Base-by-base conservation (phyloP, 495 filamentous ascomycete genomes). In the Corynascus novoguineensis region DNA sequence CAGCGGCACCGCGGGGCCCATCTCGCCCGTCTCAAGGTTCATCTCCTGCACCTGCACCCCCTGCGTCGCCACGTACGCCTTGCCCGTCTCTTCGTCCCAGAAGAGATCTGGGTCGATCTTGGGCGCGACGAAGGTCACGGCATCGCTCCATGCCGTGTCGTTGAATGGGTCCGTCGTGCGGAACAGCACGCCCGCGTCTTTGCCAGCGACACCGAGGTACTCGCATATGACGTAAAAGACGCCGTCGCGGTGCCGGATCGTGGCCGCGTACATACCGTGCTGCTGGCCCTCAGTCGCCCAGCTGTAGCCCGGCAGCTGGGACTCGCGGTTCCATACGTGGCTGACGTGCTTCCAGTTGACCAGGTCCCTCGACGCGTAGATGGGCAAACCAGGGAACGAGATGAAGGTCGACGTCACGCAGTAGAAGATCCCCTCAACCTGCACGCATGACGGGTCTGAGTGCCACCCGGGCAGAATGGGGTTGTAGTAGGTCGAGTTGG, bases 61-160 rank as follows among this genome's bases (percentile, higher is more conserved):
- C 49, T 67, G 67, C 25, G 66, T 68, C 14, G 68, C 66, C 2
- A 80, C 63, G 60, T 80, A 80, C 5, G 59, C 59, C 22, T 62
- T 70, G 15, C 75, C 73, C n/a, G n/a, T n/a, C 53, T 79, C 68
- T 31, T 74, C 71, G 58, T 79, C 73, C 71, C 72, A 81, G 64
- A 75, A 79, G 4, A 73, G 62, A 49, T 67, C 66, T 5, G 75
- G 68, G 57, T 79, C 75, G 55, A 74, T 73, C 38, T 64, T 67
- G 12, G 51, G 55, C 15, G 68, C 49, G 10, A 40, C 19, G 60
- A 75, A 75, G 22, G 60, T 62, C 1, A 77, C 60, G 4, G 75
- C 65, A 57, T 76, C 67, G 34, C 67, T 65, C 75, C 75, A 77
- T 2, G 60, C 47, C 3, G 54, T 28, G 34, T 72, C 63, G 55